Percentiles rank a stretch among this genome's conserved stretches.
These are phyloP conservation scores for Saposhnikovia divaricata DNA, from an alignment of 129 eudicot genomes.

Conservation along the genomic window DNA sequence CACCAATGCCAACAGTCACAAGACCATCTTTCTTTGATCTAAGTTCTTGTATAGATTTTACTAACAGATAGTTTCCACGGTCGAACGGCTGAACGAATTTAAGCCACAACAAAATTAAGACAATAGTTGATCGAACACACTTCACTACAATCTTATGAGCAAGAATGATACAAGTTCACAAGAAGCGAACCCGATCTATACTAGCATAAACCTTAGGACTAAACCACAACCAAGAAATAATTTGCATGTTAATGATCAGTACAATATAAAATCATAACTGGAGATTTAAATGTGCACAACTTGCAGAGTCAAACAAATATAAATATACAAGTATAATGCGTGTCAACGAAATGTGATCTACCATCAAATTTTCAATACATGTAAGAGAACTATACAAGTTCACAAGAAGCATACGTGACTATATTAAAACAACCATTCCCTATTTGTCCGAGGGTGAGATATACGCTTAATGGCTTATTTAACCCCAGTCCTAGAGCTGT, in stretches of 20 bases:
- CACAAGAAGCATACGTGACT: not conserved
- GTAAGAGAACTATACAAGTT: not conserved
- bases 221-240: not conserved
- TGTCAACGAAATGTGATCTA: not conserved
- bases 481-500: not conserved
- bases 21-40: slow-evolving; percentile 83
- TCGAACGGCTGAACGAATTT: slow-evolving; percentile 64
- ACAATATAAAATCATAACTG: no score
- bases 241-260: not conserved
- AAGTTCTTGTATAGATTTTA: slow-evolving; percentile 93
- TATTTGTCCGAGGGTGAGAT: not conserved
- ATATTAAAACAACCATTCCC: not conserved
- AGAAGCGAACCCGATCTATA: not conserved
- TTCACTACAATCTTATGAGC: not conserved
- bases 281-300: not conserved
- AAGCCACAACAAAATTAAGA: slow-evolving; percentile 6
- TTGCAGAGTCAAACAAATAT: not conserved
- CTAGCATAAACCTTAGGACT: not conserved
- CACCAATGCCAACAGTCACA: slow-evolving; percentile 97
- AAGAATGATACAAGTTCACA: not conserved
- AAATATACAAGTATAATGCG: not conserved
- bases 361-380: not conserved
- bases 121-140: not conserved
- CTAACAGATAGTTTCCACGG: slow-evolving; percentile 87
- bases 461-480: no score